Percentiles rank a stretch among this genome's conserved stretches.
These are phyloP conservation scores for Quercus engelmannii DNA, from an alignment of 306 rosid genomes.

Conservation along the genomic window DNA sequence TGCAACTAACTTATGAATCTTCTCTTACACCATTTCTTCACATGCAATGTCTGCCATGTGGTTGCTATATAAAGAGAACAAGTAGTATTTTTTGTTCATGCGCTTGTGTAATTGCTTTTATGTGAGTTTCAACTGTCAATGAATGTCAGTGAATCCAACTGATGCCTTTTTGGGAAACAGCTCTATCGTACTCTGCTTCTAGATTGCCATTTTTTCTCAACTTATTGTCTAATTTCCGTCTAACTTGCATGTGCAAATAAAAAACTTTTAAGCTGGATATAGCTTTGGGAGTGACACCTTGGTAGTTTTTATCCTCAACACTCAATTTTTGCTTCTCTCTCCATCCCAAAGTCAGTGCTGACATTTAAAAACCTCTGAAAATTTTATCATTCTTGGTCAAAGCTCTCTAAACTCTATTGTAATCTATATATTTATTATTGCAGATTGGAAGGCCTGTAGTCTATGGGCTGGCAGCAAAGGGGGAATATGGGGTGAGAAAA, in stretches of 20 bases:
- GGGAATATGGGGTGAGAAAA: slow-evolving; percentile 48
- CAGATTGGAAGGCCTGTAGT: slow-evolving; percentile 4
- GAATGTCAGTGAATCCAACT: background rate
- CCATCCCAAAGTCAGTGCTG: background rate
- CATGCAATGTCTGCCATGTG: background rate
- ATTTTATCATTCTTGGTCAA: too few relatives aligned
- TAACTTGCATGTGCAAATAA: background rate
- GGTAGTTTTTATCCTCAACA: too few relatives aligned
- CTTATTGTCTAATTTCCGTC: background rate
- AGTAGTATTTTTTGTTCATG: background rate
- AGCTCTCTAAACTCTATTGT: background rate
- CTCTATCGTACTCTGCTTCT: background rate
- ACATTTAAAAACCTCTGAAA: background rate
- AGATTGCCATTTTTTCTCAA: background rate
- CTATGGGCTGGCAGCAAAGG: slow-evolving; percentile 51
- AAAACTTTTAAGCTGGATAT: background rate
- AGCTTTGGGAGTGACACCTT: too few relatives aligned
- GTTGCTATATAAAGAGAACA: background rate
- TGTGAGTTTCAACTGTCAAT: background rate
- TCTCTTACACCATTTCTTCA: background rate
- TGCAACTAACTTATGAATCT: background rate
- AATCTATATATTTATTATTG: background rate
- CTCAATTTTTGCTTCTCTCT: too few relatives aligned
- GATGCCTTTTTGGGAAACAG: background rate
- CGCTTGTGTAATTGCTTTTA: background rate